Evolutionary conservation across 805 yeast genomes (phyloP).

Genomic region (Wickerhamiella brachini): DNA sequence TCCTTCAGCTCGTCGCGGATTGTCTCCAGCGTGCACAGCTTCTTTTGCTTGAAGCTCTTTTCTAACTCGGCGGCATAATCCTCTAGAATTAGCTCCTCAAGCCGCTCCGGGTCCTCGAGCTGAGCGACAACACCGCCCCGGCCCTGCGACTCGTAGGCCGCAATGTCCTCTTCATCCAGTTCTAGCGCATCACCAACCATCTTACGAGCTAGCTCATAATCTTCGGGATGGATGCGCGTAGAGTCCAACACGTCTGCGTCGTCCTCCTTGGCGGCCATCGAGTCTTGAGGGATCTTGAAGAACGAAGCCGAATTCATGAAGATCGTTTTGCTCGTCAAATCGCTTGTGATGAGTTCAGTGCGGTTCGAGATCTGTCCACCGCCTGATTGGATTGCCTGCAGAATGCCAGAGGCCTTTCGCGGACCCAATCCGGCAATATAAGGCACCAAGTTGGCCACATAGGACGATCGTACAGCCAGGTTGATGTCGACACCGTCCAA

Average conservation of each 20-base stretch:
- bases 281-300: conserved; percentile 59
- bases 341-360: conserved; percentile 71
- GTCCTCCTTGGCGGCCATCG: conserved; percentile 38
- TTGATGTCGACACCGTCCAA: conserved; percentile 90
- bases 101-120: conserved; percentile 57
- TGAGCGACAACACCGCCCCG: conserved; percentile 53
- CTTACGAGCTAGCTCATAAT: conserved; percentile 86
- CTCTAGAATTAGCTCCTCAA: conserved; percentile 77
- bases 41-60: conserved; percentile 42
- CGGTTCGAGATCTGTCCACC: conserved; percentile 54
- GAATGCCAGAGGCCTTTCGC: conserved; percentile 77
- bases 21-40: conserved; percentile 66
- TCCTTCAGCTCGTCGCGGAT: conserved; percentile 77
- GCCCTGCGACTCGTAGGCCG: conserved; percentile 65
- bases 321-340: conserved; percentile 62
- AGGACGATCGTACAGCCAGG: conserved; percentile 66
- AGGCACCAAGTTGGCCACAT: conserved; percentile 55
- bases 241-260: conserved; percentile 72
- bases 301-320: conserved; percentile 90
- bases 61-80: conserved; percentile 87
- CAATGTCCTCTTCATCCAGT: conserved; percentile 84
- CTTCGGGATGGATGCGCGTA: conserved; percentile 96
- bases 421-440: conserved; percentile 90
- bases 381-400: conserved; percentile 61
- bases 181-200: conserved; percentile 98